Evolutionary conservation across 768 basidiomycete genomes (phyloP).

Genomic region (Boletus coccyginus): DNA sequence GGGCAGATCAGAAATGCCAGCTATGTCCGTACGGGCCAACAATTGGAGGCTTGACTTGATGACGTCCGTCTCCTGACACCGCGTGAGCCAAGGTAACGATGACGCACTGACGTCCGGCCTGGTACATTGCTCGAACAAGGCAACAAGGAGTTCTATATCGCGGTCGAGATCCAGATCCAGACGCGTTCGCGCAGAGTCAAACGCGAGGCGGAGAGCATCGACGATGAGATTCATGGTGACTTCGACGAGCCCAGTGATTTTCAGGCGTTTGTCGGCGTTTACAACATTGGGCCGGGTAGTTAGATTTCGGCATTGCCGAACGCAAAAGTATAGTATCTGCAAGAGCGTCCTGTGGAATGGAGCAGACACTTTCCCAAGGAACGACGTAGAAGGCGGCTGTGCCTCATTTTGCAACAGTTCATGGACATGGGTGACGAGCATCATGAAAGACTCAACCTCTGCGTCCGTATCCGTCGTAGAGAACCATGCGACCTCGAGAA

Average conservation of each 20-base stretch:
- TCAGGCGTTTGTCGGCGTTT: slow-evolving; percentile 60
- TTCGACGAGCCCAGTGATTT: slow-evolving; percentile 58
- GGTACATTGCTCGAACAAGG: slow-evolving; percentile 82
- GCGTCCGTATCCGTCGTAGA: slow-evolving; percentile 50
- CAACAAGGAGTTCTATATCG: slow-evolving; percentile 78
- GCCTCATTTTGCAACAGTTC: slow-evolving; percentile 68
- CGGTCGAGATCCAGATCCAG: slow-evolving; percentile 65
- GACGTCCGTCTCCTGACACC: slow-evolving; percentile 78
- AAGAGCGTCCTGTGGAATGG: slow-evolving; percentile 81
- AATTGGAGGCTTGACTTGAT: slow-evolving; percentile 74
- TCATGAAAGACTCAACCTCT: slow-evolving; percentile 59
- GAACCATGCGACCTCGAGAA: slow-evolving; percentile 83
- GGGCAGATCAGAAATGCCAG: slow-evolving; percentile 64
- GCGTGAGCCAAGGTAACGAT: slow-evolving; percentile 72
- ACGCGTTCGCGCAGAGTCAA: slow-evolving; percentile 58
- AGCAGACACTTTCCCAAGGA: slow-evolving; percentile 59
- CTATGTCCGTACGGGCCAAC: slow-evolving; percentile 63
- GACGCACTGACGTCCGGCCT: slow-evolving; percentile 65
- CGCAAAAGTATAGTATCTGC: slow-evolving; percentile 77
- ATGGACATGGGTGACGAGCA: slow-evolving; percentile 58
- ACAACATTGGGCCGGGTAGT: slow-evolving; percentile 46
- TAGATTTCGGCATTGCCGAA: slow-evolving; percentile 57
- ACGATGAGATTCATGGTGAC: slow-evolving; percentile 62
- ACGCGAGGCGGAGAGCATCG: slow-evolving; percentile 62
- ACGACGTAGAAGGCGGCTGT: slow-evolving; percentile 70